Percentiles rank a stretch among this genome's conserved stretches.
These are phyloP conservation scores for Neonectria punicea DNA, from an alignment of 2,329 filamentous ascomycete species.

Conservation along the genomic window DNA sequence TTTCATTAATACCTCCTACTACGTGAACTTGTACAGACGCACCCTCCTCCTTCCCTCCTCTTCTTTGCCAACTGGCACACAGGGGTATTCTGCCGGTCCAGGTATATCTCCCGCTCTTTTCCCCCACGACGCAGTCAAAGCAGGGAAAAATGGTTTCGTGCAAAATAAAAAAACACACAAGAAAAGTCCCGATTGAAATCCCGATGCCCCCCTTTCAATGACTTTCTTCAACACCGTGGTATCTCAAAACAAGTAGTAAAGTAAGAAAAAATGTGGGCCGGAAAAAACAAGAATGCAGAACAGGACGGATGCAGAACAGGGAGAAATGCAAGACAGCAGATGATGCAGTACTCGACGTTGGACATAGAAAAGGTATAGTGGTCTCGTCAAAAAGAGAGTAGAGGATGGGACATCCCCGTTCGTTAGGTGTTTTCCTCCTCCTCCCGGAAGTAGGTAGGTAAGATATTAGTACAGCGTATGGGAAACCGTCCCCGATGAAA, in stretches of 20 bases:
- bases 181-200: constrained; percentile 12
- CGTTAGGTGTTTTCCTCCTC: constrained; percentile 36
- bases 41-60: background rate
- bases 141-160: background rate
- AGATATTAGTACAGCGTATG: constrained; percentile 41
- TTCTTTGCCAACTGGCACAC: constrained; percentile 18
- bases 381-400: constrained; percentile 35
- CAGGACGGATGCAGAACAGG: constrained; percentile 3
- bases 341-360: background rate
- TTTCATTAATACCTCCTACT: constrained; percentile 34
- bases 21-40: constrained; percentile 16
- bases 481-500: constrained; percentile 26
- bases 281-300: constrained; percentile 3
- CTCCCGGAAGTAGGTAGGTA: constrained; percentile 29
- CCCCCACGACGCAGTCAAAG: constrained; percentile 13
- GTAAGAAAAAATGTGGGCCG: constrained; percentile 25
- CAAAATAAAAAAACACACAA: background rate
- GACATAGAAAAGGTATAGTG: constrained; percentile 25
- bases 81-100: constrained; percentile 25
- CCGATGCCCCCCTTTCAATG: constrained; percentile 7
- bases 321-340: constrained; percentile 12
- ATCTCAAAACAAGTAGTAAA: constrained; percentile 37
- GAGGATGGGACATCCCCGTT: constrained; percentile 39
- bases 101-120: constrained; percentile 14
- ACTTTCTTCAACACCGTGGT: constrained; percentile 38